phyloP scores from a whole-genome alignment of 169 alveolate species.

The Cryptosporidium parvum region DNA sequence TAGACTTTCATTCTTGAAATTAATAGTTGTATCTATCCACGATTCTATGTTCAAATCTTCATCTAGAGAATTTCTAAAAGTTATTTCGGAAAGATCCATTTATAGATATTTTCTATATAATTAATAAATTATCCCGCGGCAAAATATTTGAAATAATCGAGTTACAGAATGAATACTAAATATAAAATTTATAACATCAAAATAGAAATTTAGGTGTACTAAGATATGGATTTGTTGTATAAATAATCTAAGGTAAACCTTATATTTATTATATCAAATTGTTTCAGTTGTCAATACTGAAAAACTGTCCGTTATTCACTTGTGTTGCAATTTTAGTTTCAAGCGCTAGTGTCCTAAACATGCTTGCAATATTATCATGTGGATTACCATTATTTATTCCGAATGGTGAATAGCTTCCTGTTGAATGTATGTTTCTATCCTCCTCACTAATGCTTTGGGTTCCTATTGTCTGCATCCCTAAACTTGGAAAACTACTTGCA shows the following conservation, averaged over 20 bases:
- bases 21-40: not conserved
- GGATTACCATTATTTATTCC: constrained; percentile 59
- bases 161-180: too few species aligned
- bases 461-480: constrained; percentile 7
- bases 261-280: not conserved
- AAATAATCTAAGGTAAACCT: not conserved
- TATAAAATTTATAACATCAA: not conserved
- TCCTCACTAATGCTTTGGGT: not conserved
- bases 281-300: constrained; percentile 30
- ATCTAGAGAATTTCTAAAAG: constrained; percentile 22
- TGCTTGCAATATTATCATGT: constrained; percentile 55
- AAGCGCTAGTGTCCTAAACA: constrained; percentile 66
- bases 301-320: constrained; percentile 48
- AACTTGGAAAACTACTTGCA: constrained; percentile 31
- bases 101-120: not conserved
- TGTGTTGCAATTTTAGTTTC: constrained; percentile 56
- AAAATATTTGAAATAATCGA: not conserved
- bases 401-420: constrained; percentile 58
- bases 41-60: constrained; percentile 34
- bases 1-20: not conserved
- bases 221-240: not conserved
- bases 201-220: not conserved
- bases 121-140: not conserved
- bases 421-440: not conserved
- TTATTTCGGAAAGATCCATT: constrained; percentile 9